Base-by-base conservation (phyloP, 768 basidiomycete species). In the Amanita exitialis region DNA sequence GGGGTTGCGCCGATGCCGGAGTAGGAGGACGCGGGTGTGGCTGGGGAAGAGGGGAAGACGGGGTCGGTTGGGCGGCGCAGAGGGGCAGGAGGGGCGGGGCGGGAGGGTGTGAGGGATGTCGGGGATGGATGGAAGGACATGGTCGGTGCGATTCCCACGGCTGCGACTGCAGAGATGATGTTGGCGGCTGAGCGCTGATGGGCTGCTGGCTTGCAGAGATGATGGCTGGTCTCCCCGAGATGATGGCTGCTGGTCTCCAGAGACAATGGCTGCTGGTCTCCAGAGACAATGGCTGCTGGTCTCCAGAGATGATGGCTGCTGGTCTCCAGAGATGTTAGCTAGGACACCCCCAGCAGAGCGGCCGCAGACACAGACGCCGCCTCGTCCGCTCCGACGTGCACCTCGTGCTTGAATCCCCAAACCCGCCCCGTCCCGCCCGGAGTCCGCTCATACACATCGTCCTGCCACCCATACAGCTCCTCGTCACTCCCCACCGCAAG, bases 1-100 rank as follows among this genome's bases (percentile, higher is more conserved):
- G 89, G 89, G 1, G 86, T 84, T 41, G 79, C 89, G 44, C 89
- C 89, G 54, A 90, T 90, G 49, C 89, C 87, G 6, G 83, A 77
- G 66, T 89, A 89, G n/a, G 78, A 74, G 12, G 77, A 60, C 18
- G 74, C 69, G 62, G 85, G 86, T 3, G 83, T 77, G 0, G 85
- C 82, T 43, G 72, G 67, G 1, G 80, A 74, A 13, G 79, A 72
- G 3, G 75, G 70, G 21, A 71, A 64, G 51, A 67, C 74, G 9
- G 62, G 55, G 48, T 80, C 75, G 0, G 67, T 61, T 15, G 63
- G 67, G 48, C 74, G 73, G 21, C 80, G 72, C 21, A 70, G 59
- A 2, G 86, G 86, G 3, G 80, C 83, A 48, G 78, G 79, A 12
- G 88, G 88, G 4, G 87, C 86, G 48, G 89, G 86, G 36, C 88